Evolutionary conservation across 768 basidiomycete genomes (phyloP).

Genomic region (Rossbeevera mucosa): DNA sequence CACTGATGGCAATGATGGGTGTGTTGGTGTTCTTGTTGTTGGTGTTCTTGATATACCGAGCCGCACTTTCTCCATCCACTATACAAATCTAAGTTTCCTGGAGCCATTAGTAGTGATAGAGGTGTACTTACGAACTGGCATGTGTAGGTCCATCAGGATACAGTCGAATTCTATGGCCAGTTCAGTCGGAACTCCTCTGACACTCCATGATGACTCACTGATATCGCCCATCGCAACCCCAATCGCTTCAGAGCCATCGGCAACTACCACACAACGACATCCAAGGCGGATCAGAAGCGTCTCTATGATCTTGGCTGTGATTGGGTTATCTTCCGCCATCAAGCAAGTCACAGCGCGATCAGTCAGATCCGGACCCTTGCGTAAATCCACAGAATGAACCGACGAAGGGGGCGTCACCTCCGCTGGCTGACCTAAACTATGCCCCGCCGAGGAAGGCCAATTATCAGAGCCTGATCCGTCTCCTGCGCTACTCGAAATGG

Average conservation of each 20-base stretch:
- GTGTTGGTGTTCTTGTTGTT: constrained; percentile 92
- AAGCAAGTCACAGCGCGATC: constrained; percentile 92
- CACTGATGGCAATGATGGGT: constrained; percentile 89
- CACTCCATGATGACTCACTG: constrained; percentile 51
- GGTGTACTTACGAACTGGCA: constrained; percentile 76
- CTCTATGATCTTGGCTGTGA: constrained; percentile 95
- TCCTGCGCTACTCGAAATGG: constrained; percentile 76
- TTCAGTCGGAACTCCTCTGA: background rate
- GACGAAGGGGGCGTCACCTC: constrained; percentile 75
- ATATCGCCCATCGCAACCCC: constrained; percentile 97
- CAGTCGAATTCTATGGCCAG: constrained; percentile 78
- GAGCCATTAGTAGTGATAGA: background rate
- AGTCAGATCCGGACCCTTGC: constrained; percentile 68
- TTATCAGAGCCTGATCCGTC: constrained; percentile 76
- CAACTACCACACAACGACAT: constrained; percentile 91
- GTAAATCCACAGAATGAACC: constrained; percentile 78
- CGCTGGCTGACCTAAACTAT: constrained; percentile 48
- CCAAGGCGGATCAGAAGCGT: constrained; percentile 91
- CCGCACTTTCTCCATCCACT: constrained; percentile 96
- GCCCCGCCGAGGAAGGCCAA: constrained; percentile 57
- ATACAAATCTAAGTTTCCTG: constrained; percentile 12
- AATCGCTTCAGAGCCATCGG: constrained; percentile 95
- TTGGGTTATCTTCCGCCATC: constrained; percentile 96
- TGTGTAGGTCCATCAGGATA: constrained; percentile 92
- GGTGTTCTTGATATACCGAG: constrained; percentile 94